Base-by-base conservation (phyloP, 768 basidiomycete genomes). In the Rhizopogon vinicolor region DNA sequence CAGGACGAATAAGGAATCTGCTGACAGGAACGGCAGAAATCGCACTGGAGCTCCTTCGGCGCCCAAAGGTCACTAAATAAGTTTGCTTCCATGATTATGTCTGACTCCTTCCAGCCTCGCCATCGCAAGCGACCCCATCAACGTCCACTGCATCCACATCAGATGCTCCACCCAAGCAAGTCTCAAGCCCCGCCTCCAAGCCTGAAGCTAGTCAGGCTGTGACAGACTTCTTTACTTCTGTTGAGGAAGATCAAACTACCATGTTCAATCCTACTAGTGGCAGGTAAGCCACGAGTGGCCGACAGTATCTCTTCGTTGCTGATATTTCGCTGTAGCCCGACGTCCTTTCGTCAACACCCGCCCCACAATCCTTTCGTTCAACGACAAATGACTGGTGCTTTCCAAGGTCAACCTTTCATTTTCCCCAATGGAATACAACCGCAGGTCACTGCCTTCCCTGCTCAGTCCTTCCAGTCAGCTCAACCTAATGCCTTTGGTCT, bases 161-260 rank as follows among this genome's bases (percentile, higher is more conserved):
- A 25, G 60, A 71, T 28, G 52, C 68, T 18, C 55, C 68, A 2
- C 54, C 74, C 2, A 58, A 65, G 3, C 46, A 69, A 8, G 51
- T 62, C 6, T 51, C 66, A 41, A 53, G 46, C 3, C 53, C 71
- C 14, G 62, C 64, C 7, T 62, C 65, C 44, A 76, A 75, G 55
- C 60, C 70, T 35, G 69, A 69, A n/a, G 60, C 55, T 35, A 76
- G 69, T 58, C 83, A 82, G 54, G 78, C 78, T 33, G 75, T 86
- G 53, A 71, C 83, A 18, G 96, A 98, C 70, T 94, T 99, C 75
- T 97, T 99, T 72, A 72, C 77, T 28, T 82, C 90, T 5, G 96
- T 99, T 60, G 94, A 97, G 67, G 79, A 82, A 52, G 85, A 88
- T 54, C 87, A 91, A 64, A 78, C 84, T 8, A 76, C 81, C n/a